Base-by-base conservation (phyloP, 768 basidiomycete species). In the Hydnomerulius pinastri region DNA sequence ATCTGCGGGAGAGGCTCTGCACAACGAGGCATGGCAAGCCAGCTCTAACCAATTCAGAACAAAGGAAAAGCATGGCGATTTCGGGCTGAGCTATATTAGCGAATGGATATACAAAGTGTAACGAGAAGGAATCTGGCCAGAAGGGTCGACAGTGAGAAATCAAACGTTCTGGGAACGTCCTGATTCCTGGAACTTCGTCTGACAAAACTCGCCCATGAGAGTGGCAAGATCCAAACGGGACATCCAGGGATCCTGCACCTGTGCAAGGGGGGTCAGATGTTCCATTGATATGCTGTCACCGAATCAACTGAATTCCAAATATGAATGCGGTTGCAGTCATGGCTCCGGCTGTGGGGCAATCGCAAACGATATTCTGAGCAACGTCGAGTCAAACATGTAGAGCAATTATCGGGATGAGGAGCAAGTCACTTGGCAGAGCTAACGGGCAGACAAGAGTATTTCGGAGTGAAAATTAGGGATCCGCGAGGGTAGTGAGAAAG, bases 131-230 rank as follows among this genome's bases (percentile, higher is more conserved):
- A 30, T 32, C 12, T 36, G 43, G 51, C 39, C 35, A 44, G 48
- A 53, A 53, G 50, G 46, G 51, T 18, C 15, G 35, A 4, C 2
- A 29, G 60, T 57, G 63, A 48, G 62, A 62, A 53, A 11, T 17
- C 17, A 10, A 33, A 39, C 7, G 32, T 30, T 15, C 23, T 32
- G 4, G 36, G 15, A 21, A 18, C 24, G 29, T 9, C 18, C n/a
- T n/a, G n/a, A n/a, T n/a, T n/a, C n/a, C n/a, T n/a, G n/a, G n/a
- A n/a, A n/a, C n/a, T n/a, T n/a, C n/a, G n/a, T n/a, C n/a, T n/a
- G n/a, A n/a, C n/a, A n/a, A n/a, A n/a, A n/a, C n/a, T n/a, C n/a
- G n/a, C n/a, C n/a, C n/a, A n/a, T n/a, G n/a, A n/a, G n/a, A n/a
- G n/a, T n/a, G n/a, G n/a, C n/a, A n/a, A n/a, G n/a, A n/a, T n/a